These are phyloP conservation scores for Aspergillus coremiiformis DNA, from an alignment of 495 filamentous ascomycete genomes.

Conservation along the genomic window DNA sequence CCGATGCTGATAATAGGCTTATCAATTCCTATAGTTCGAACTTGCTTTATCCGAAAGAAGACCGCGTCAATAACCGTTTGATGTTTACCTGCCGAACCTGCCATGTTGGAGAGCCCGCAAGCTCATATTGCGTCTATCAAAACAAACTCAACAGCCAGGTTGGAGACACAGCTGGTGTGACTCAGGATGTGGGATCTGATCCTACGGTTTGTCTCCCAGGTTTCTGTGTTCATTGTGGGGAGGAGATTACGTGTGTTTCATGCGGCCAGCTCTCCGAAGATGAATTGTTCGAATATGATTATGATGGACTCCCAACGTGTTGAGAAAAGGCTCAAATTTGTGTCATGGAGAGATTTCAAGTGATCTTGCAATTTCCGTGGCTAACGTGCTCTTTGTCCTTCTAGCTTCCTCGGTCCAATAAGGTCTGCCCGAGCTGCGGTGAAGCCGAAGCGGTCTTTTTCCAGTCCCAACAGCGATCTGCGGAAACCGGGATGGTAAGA, in stretches of 20 bases:
- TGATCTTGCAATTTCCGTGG: constrained; percentile 19
- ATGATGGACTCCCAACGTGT: constrained; percentile 6
- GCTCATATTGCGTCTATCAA: constrained; percentile 79
- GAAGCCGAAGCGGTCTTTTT: constrained; percentile 92
- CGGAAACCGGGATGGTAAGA: constrained; percentile 96
- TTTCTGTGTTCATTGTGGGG: constrained; percentile 49
- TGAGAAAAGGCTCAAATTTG: constrained; percentile 1
- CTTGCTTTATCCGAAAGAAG: constrained; percentile 95
- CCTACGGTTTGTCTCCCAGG: constrained; percentile 80
- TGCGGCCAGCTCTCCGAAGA: constrained; percentile 30
- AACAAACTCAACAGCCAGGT: constrained; percentile 83
- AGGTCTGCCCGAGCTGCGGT: constrained; percentile 72
- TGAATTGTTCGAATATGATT: constrained; percentile 12
- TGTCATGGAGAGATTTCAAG: constrained; percentile 6
- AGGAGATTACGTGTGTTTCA: constrained; percentile 40
- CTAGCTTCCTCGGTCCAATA: constrained; percentile 81
- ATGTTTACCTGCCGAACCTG: constrained; percentile 86
- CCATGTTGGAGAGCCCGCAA: constrained; percentile 78
- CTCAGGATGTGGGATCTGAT: constrained; percentile 90
- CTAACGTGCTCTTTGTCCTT: constrained; percentile 41
- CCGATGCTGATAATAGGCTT: constrained; percentile 7
- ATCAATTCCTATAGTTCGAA: constrained; percentile 57
- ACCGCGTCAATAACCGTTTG: constrained; percentile 54
- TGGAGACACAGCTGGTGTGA: constrained; percentile 93
- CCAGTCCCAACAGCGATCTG: constrained; percentile 92